phyloP scores from a whole-genome alignment of 1,284 basidiomycete genomes.

The Ceratorhiza oryzae-sativae region DNA sequence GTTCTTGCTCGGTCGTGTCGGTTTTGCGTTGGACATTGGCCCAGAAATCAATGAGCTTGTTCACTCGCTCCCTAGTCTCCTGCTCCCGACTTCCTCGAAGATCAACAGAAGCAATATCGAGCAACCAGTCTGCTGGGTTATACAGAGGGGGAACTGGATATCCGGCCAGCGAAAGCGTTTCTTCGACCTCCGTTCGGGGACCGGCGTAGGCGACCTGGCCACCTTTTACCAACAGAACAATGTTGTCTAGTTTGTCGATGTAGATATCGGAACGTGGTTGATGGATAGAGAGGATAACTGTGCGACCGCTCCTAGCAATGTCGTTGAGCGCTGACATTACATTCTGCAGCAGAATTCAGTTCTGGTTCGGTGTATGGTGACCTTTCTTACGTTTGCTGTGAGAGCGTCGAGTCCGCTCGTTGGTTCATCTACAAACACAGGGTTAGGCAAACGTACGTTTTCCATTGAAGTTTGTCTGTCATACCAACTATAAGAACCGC shows the following conservation, averaged over 20 bases:
- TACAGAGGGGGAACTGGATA: slow-evolving; percentile 51
- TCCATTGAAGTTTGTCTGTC: not conserved
- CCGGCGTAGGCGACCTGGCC: slow-evolving; percentile 53
- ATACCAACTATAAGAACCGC: slow-evolving; percentile 57
- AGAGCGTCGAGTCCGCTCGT: slow-evolving; percentile 59
- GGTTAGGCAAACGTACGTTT: not conserved
- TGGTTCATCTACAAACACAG: slow-evolving; percentile 28
- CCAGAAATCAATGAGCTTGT: slow-evolving; percentile 43
- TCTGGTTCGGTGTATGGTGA: not conserved
- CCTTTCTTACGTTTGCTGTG: slow-evolving; percentile 54
- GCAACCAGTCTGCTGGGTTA: slow-evolving; percentile 53
- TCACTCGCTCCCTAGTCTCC: slow-evolving; percentile 41
- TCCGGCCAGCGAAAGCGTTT: slow-evolving; percentile 50
- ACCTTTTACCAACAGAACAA: slow-evolving; percentile 59
- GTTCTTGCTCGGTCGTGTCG: slow-evolving; percentile 4
- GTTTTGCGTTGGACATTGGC: slow-evolving; percentile 5
- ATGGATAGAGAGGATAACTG: slow-evolving; percentile 61
- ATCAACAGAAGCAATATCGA: slow-evolving; percentile 54
- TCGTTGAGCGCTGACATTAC: slow-evolving; percentile 55
- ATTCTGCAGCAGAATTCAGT: slow-evolving; percentile 39
- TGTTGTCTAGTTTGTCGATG: slow-evolving; percentile 52
- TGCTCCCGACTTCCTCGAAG: slow-evolving; percentile 43
- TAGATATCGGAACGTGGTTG: slow-evolving; percentile 62
- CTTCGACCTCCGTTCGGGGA: slow-evolving; percentile 47
- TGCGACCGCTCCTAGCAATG: slow-evolving; percentile 59